Evolutionary conservation across 352 stramenopile species (phyloP).

Genomic region (Phytophthora parvispora): DNA sequence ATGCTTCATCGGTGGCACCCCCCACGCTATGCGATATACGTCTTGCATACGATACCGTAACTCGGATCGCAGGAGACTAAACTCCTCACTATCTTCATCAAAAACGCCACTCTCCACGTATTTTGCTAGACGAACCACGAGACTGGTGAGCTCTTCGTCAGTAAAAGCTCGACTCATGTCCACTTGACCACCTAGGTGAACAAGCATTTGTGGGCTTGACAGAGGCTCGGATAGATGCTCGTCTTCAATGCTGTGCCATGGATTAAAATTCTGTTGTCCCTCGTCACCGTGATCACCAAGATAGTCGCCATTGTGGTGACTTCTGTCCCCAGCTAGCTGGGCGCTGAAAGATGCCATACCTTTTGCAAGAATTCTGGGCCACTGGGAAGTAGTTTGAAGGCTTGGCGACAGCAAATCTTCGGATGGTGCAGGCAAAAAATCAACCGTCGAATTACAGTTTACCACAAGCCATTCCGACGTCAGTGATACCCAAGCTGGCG

Average conservation of each 20-base stretch:
- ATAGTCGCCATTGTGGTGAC: slow-evolving; percentile 46
- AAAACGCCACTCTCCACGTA: slow-evolving; percentile 9
- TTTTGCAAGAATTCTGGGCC: slow-evolving; percentile 49
- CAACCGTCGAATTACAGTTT: slow-evolving; percentile 46
- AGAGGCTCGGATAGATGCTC: slow-evolving; percentile 68
- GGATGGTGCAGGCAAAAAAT: slow-evolving; percentile 24
- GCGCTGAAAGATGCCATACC: slow-evolving; percentile 50
- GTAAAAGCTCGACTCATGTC: slow-evolving; percentile 58
- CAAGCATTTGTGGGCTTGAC: slow-evolving; percentile 49
- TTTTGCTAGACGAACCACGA: slow-evolving; percentile 34
- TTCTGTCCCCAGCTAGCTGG: slow-evolving; percentile 36
- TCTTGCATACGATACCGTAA: slow-evolving; percentile 74
- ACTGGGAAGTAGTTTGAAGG: slow-evolving; percentile 27
- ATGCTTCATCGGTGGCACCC: slow-evolving; percentile 54
- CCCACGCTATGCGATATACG: slow-evolving; percentile 74
- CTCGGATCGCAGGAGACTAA: slow-evolving; percentile 32
- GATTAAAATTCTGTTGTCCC: slow-evolving; percentile 54
- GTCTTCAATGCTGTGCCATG: slow-evolving; percentile 70
- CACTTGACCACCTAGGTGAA: slow-evolving; percentile 75
- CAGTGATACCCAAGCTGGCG: slow-evolving; percentile 44
- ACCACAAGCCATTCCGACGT: slow-evolving; percentile 66
- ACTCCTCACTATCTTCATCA: slow-evolving; percentile 22
- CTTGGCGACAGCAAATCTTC: slow-evolving; percentile 1
- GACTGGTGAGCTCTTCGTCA: slow-evolving; percentile 41
- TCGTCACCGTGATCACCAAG: slow-evolving; percentile 50